phyloP scores from a whole-genome alignment of 495 filamentous ascomycete species.

The Daldinia decipiens region DNA sequence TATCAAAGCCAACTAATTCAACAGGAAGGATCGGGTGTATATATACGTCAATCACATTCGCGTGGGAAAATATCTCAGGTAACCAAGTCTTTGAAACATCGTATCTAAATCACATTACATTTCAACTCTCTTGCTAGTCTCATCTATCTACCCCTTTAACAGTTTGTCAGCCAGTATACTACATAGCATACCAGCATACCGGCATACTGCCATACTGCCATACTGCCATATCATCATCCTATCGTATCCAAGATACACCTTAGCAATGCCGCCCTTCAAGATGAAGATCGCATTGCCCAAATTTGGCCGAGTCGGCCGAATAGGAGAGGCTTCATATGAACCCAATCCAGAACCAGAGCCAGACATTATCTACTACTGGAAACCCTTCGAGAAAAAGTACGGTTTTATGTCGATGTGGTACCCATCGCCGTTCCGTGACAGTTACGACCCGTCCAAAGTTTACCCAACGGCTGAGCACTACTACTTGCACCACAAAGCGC shows the following conservation, averaged over 20 bases:
- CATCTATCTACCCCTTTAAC: neutral
- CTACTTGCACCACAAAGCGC: neutral
- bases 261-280: no score
- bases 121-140: neutral
- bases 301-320: no score
- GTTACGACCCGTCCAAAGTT: neutral
- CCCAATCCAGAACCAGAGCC: neutral
- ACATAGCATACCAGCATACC: no score
- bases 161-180: neutral
- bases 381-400: neutral
- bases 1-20: neutral
- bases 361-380: slow-evolving; percentile 2
- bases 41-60: neutral
- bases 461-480: slow-evolving; percentile 10
- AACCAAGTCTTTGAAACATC: neutral
- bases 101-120: neutral
- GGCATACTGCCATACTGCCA: no score
- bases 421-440: slow-evolving; percentile 4
- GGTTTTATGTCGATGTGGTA: slow-evolving; percentile 5
- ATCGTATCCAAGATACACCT: no score
- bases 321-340: no score
- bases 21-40: neutral
- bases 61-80: neutral
- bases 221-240: no score
- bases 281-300: no score